Evolutionary conservation across 2,329 filamentous ascomycete species (phyloP).

Genomic region (Aspergillus japonicus): DNA sequence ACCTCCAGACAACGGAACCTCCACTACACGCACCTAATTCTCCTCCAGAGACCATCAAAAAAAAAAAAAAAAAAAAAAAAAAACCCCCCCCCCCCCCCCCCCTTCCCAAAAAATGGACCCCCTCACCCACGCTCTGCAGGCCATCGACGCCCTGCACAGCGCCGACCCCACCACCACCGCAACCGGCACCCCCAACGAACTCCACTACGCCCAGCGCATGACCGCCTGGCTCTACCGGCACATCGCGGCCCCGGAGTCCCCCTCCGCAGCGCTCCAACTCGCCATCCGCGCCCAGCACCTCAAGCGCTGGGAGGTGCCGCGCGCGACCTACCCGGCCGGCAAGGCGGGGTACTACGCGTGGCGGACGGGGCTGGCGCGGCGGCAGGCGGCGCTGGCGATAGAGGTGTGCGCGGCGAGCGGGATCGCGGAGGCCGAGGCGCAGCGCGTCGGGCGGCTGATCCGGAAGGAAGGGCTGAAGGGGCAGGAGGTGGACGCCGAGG

Average conservation of each 20-base stretch:
- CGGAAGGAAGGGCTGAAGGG: constrained; percentile 71
- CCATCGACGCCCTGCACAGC: constrained; percentile 72
- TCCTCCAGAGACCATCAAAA: no score
- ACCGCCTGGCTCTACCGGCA: constrained; percentile 67
- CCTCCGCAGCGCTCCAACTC: constrained; percentile 67
- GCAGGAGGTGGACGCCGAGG: constrained; percentile 44
- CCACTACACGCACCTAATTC: no score
- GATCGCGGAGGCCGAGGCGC: constrained; percentile 55
- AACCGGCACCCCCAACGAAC: constrained; percentile 66
- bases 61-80: neutral
- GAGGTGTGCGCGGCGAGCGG: constrained; percentile 55
- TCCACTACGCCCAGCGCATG: constrained; percentile 80
- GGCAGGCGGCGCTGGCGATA: constrained; percentile 63
- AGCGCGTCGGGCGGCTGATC: constrained; percentile 68
- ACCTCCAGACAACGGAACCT: neutral
- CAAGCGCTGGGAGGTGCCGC: constrained; percentile 78
- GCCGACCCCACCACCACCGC: constrained; percentile 59
- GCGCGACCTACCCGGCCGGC: constrained; percentile 70
- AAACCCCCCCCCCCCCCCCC: no score
- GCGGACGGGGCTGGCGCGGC: constrained; percentile 70
- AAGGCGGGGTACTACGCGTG: constrained; percentile 76
- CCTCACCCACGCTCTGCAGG: constrained; percentile 54
- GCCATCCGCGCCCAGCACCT: constrained; percentile 85
- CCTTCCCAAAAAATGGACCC: constrained; percentile 27
- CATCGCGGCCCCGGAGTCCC: constrained; percentile 60